Percentiles rank a stretch among this genome's conserved stretches.
Evolutionary conservation across 768 basidiomycete species (phyloP).

Genomic region (Termitomyces eurrhizus): DNA sequence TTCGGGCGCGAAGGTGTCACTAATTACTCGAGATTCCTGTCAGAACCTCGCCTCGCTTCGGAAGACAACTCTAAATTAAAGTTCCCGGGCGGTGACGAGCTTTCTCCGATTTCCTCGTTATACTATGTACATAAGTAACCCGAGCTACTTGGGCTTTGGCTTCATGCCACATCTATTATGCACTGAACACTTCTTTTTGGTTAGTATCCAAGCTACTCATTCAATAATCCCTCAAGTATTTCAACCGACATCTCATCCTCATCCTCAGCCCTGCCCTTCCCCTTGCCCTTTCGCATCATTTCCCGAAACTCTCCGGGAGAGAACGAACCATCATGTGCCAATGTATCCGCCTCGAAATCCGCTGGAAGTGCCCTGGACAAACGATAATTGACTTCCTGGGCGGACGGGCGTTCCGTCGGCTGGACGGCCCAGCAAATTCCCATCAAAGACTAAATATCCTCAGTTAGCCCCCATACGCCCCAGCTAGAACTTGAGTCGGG

Average conservation of each 20-base stretch:
- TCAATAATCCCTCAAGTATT: neutral
- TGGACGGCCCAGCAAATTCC: constrained; percentile 3
- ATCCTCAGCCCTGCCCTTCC: neutral
- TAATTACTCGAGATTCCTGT: neutral
- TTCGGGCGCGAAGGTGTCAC: neutral
- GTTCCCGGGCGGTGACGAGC: neutral
- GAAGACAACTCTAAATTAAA: neutral
- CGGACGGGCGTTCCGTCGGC: constrained; percentile 3
- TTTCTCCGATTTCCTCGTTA: neutral
- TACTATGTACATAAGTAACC: neutral
- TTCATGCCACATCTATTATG: neutral
- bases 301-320: neutral
- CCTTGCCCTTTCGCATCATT: neutral
- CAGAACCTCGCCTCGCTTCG: neutral
- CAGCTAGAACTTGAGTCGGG: neutral
- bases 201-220: neutral
- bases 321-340: neutral
- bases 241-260: constrained; percentile 1
- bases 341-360: neutral
- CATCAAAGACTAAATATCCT: constrained; percentile 9
- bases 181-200: neutral
- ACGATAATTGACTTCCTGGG: neutral
- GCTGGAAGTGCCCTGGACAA: neutral
- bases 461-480: constrained; percentile 1
- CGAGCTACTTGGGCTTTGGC: neutral